phyloP scores from a whole-genome alignment of 768 basidiomycete species.

The Agaricus subrufescens region DNA sequence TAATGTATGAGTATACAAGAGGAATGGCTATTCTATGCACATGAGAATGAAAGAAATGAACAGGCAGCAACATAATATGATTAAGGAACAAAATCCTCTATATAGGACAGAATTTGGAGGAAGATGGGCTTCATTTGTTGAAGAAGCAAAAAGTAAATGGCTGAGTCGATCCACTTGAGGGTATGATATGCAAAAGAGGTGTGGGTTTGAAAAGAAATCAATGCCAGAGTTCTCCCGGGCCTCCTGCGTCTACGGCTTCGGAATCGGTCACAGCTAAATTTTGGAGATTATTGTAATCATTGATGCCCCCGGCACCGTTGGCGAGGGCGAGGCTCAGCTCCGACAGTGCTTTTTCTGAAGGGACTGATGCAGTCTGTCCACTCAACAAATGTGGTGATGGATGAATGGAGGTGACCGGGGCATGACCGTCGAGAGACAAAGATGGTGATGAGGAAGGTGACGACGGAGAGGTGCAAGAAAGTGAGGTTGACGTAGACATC shows the following conservation, averaged over 20 bases:
- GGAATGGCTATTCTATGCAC: background rate
- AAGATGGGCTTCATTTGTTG: slow-evolving; percentile 1
- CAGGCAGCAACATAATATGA: slow-evolving; percentile 3
- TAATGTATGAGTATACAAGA: slow-evolving; percentile 10
- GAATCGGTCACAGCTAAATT: background rate
- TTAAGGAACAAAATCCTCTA: background rate
- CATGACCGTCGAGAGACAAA: background rate
- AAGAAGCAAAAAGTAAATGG: background rate
- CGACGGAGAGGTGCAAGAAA: background rate
- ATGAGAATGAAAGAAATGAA: background rate
- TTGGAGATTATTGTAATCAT: slow-evolving; percentile 18
- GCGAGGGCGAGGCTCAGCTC: slow-evolving; percentile 22
- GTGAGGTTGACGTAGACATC: background rate
- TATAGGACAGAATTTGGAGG: background rate
- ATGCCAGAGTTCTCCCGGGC: slow-evolving; percentile 57
- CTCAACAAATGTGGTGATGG: slow-evolving; percentile 21
- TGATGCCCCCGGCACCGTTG: slow-evolving; percentile 25
- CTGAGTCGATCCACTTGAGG: background rate
- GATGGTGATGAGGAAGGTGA: background rate
- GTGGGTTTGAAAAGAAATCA: background rate
- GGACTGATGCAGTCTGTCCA: slow-evolving; percentile 18
- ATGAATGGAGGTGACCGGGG: slow-evolving; percentile 14
- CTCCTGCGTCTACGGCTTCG: slow-evolving; percentile 15
- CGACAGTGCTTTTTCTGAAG: slow-evolving; percentile 19
- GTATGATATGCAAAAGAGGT: background rate